Evolutionary conservation across 371 early-diverging fungal species (phyloP).

Genomic region (Chytridiales sp.): DNA sequence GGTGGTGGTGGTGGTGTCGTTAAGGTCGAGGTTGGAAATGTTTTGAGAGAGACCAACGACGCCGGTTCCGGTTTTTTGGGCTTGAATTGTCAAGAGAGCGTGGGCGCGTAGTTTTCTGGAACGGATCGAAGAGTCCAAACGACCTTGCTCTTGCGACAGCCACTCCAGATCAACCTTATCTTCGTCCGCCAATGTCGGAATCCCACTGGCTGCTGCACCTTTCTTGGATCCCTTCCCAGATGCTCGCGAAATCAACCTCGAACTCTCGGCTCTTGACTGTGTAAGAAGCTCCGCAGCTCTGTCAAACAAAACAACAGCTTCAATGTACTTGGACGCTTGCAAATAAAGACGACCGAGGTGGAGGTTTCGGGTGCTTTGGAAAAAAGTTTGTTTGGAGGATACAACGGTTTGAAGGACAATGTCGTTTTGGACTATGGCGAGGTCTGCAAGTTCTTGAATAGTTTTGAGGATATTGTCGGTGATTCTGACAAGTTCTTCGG

Average conservation of each 20-base stretch:
- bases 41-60: too few relatives aligned
- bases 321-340: slow-evolving; percentile 41
- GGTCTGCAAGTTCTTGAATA: slow-evolving; percentile 54
- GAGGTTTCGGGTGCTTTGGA: slow-evolving; percentile 44
- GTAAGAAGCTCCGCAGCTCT: slow-evolving; percentile 57
- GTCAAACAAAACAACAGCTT: slow-evolving; percentile 66
- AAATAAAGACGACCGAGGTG: neutral
- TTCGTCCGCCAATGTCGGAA: neutral
- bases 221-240: neutral
- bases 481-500: slow-evolving; percentile 65
- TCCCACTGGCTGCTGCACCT: neutral
- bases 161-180: neutral
- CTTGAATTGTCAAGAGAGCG: too few relatives aligned
- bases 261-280: slow-evolving; percentile 45
- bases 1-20: too few relatives aligned
- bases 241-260: neutral
- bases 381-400: slow-evolving; percentile 52
- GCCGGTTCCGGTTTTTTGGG: too few relatives aligned
- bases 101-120: too few relatives aligned
- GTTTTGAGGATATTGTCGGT: slow-evolving; percentile 65
- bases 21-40: too few relatives aligned
- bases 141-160: neutral
- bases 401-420: slow-evolving; percentile 53
- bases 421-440: slow-evolving; percentile 56
- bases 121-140: too few relatives aligned